Conservation (phyloP, 257 asterid species). For the Penstemon barbatus region DNA sequence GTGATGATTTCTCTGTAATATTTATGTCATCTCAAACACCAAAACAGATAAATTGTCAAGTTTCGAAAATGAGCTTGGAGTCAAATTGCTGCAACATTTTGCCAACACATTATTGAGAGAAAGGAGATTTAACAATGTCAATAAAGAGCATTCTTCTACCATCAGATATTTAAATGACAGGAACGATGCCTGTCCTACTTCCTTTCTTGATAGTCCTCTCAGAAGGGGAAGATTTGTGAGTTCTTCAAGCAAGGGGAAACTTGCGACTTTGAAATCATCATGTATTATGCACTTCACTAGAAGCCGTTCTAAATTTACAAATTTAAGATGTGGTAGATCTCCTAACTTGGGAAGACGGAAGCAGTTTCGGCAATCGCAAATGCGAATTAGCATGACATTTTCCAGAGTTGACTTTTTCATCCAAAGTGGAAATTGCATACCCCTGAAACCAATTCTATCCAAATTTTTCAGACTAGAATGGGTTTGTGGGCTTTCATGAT, state of each 20-base stretch:
- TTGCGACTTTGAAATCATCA: not conserved
- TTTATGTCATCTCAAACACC: too few relatives aligned
- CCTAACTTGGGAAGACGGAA: constrained; percentile 25
- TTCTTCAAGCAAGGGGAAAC: constrained; percentile 5
- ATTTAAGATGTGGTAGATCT: constrained; percentile 20
- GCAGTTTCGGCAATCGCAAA: not conserved
- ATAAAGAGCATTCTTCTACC: not conserved
- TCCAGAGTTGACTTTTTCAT: constrained; percentile 22
- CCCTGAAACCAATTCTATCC: constrained; percentile 4
- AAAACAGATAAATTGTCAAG: constrained; percentile 2
- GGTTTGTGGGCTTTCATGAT: constrained; percentile 23
- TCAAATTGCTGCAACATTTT: not conserved
- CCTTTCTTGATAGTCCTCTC: constrained; percentile 8
- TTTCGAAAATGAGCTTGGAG: constrained; percentile 7
- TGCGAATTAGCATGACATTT: not conserved
- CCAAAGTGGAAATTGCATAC: constrained; percentile 21
- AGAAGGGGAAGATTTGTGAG: not conserved
- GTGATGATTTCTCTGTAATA: too few relatives aligned
- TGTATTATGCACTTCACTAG: constrained; percentile 21
- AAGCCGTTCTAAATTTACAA: not conserved
- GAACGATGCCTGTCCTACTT: not conserved
- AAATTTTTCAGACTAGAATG: constrained; percentile 15
- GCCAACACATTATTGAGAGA: not conserved
- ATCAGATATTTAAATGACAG: not conserved
- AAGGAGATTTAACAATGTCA: not conserved